Percentiles rank a stretch among this genome's conserved stretches.
Conservation (phyloP, 1,139 yeast species). For the Wickerhamomyces sp. region DNA sequence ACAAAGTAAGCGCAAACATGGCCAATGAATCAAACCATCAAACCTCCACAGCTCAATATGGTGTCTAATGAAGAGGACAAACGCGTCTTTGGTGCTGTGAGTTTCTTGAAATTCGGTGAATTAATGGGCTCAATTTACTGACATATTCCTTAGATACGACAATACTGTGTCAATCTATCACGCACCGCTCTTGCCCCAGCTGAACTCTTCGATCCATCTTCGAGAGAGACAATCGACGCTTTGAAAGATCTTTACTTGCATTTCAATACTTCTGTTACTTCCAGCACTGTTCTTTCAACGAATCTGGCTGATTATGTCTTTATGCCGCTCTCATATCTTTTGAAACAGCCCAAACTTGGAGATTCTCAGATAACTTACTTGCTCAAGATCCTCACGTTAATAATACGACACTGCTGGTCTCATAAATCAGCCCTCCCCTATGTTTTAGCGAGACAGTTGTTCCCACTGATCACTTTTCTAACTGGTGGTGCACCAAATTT, state of each 20-base stretch:
- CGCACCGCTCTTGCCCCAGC: conserved; percentile 36
- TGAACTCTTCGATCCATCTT: conserved; percentile 27
- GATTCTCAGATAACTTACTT: conserved; percentile 40
- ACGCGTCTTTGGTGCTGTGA: conserved; percentile 13
- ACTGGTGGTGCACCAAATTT: conserved; percentile 36
- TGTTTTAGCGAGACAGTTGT: conserved; percentile 42
- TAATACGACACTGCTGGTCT: conserved; percentile 46
- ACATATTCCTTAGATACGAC: conserved; percentile 22
- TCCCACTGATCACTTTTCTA: conserved; percentile 43
- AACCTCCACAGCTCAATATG: conserved; percentile 1
- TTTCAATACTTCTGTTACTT: conserved; percentile 15
- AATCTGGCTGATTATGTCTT: conserved; percentile 58
- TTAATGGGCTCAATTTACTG: not conserved
- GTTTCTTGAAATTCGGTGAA: conserved; percentile 2
- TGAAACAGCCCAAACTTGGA: conserved; percentile 39
- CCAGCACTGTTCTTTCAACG: conserved; percentile 25
- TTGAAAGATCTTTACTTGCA: conserved; percentile 27
- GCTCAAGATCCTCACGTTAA: conserved; percentile 34
- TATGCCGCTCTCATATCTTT: conserved; percentile 49
- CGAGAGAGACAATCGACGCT: conserved; percentile 26
- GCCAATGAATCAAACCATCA: no score
- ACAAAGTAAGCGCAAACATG: no score
- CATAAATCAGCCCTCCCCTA: conserved; percentile 30
- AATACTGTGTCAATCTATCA: conserved; percentile 38
- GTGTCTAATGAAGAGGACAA: conserved; percentile 10